These are phyloP conservation scores for Termitomyces sp. DNA, from an alignment of 768 basidiomycete species.

Conservation along the genomic window DNA sequence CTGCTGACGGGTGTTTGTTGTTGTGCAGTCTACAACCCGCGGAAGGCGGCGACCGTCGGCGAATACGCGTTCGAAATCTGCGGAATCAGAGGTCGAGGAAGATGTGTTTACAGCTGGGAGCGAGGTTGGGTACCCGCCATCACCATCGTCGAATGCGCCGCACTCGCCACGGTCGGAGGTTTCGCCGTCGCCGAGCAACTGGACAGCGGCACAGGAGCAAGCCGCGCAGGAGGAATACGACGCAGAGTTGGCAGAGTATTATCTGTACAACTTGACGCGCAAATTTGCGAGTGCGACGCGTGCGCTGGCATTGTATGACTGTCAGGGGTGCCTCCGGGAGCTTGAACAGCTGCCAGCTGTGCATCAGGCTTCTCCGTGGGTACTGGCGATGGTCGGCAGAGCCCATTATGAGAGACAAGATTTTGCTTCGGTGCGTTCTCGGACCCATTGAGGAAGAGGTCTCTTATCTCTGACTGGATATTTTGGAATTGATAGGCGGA, in stretches of 20 bases:
- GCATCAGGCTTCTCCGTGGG: constrained; percentile 75
- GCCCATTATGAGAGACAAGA: constrained; percentile 90
- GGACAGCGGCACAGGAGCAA: constrained; percentile 68
- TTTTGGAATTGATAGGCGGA: constrained; percentile 61
- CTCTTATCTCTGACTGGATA: constrained; percentile 26
- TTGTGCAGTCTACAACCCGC: constrained; percentile 37
- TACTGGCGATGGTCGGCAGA: constrained; percentile 79
- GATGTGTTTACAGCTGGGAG: constrained; percentile 41
- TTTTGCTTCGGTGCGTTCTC: constrained; percentile 75
- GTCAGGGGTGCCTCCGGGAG: constrained; percentile 69
- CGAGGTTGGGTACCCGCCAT: constrained; percentile 58
- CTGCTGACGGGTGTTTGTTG: constrained; percentile 7
- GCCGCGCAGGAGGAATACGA: constrained; percentile 72
- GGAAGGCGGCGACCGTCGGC: constrained; percentile 60
- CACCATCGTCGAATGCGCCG: constrained; percentile 55
- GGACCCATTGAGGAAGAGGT: constrained; percentile 17
- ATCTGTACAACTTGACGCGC: constrained; percentile 79
- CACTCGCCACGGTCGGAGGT: constrained; percentile 64
- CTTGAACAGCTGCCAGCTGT: constrained; percentile 72
- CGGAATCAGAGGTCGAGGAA: constrained; percentile 74
- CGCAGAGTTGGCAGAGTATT: constrained; percentile 73
- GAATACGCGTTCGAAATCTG: constrained; percentile 57
- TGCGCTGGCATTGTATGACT: constrained; percentile 74
- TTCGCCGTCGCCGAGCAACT: constrained; percentile 61
- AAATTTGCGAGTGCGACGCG: constrained; percentile 80